Percentiles rank a stretch among this genome's conserved stretches.
Evolutionary conservation across 2,329 filamentous ascomycete genomes (phyloP).

Genomic region (Triangularia setosa): DNA sequence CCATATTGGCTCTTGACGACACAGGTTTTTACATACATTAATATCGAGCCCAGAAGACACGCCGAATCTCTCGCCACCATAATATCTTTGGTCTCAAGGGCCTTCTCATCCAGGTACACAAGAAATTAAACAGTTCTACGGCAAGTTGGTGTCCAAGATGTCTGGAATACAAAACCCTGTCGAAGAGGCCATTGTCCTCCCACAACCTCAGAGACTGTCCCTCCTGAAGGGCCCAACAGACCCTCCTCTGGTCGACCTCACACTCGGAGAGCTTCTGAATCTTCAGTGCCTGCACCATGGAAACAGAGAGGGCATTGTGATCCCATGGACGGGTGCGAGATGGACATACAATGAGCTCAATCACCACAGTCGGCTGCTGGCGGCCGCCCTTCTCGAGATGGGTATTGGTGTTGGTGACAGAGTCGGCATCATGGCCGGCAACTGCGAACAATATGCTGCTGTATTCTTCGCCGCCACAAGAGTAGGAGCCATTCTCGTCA

Average conservation of each 20-base stretch:
- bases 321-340: constrained; percentile 70
- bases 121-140: background rate
- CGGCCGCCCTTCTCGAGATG: constrained; percentile 62
- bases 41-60: background rate
- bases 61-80: background rate
- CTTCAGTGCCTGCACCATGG: constrained; percentile 65
- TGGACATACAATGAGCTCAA: constrained; percentile 68
- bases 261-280: constrained; percentile 67
- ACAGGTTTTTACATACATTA: background rate
- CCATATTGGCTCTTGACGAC: background rate
- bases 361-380: constrained; percentile 57
- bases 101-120: background rate
- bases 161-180: constrained; percentile 12
- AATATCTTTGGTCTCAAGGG: no score
- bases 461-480: constrained; percentile 70
- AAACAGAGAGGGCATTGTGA: constrained; percentile 64
- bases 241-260: constrained; percentile 66
- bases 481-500: constrained; percentile 66
- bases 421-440: constrained; percentile 70
- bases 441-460: constrained; percentile 77
- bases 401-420: constrained; percentile 66
- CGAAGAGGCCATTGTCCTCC: constrained; percentile 19
- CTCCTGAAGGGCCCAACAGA: constrained; percentile 65
- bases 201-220: constrained; percentile 41
- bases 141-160: constrained; percentile 12